Evolutionary conservation across 208 protist genomes (phyloP).

Genomic region (Naegleria fowleri): DNA sequence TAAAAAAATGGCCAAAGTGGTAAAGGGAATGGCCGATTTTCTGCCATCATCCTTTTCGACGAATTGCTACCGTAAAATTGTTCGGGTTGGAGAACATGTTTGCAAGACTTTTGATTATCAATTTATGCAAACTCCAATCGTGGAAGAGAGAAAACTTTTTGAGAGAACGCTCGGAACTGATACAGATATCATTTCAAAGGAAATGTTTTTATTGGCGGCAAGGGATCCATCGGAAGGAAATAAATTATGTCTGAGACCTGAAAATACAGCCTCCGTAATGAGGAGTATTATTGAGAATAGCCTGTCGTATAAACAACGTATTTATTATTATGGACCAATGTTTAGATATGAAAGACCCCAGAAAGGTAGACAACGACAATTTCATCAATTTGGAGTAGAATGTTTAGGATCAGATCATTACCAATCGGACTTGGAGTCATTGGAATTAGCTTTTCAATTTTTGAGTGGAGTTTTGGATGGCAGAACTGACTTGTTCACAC

Average conservation of each 20-base stretch:
- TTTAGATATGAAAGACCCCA: slow-evolving; percentile 54
- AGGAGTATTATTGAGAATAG: slow-evolving; percentile 34
- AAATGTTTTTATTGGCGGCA: slow-evolving; percentile 46
- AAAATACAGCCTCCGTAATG: slow-evolving; percentile 46
- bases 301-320: slow-evolving; percentile 33
- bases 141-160: slow-evolving; percentile 45
- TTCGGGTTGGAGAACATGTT: background rate
- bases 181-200: slow-evolving; percentile 50
- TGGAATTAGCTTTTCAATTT: slow-evolving; percentile 38
- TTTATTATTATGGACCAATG: slow-evolving; percentile 51
- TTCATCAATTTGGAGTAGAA: slow-evolving; percentile 49
- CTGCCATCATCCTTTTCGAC: background rate
- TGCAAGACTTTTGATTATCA: background rate
- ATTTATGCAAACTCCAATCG: slow-evolving; percentile 46
- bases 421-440: slow-evolving; percentile 37
- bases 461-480: slow-evolving; percentile 27
- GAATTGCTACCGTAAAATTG: background rate
- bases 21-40: background rate
- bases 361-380: slow-evolving; percentile 47
- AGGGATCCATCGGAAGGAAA: slow-evolving; percentile 31
- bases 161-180: slow-evolving; percentile 38
- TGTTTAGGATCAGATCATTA: slow-evolving; percentile 34
- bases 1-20: background rate
- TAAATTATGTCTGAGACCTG: slow-evolving; percentile 45
- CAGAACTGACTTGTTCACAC: background rate